These are phyloP conservation scores for Tympanopsis confertula DNA, from an alignment of 2,329 filamentous ascomycete species.

Conservation along the genomic window DNA sequence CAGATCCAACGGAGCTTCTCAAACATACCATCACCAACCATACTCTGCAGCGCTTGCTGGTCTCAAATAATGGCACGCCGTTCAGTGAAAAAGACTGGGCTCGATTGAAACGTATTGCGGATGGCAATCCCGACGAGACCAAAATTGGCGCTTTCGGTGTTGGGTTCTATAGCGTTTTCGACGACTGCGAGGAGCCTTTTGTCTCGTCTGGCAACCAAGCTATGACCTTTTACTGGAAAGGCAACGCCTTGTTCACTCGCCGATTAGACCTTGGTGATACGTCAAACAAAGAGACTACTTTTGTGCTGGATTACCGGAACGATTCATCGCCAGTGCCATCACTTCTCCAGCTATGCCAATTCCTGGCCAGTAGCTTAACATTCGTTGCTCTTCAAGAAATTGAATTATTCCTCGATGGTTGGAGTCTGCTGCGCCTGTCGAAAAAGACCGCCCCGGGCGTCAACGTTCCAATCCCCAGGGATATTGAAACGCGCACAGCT, in stretches of 20 bases:
- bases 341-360: slow-evolving; percentile 55
- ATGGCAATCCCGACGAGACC: slow-evolving; percentile 67
- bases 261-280: slow-evolving; percentile 43
- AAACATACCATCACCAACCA: slow-evolving; percentile 57
- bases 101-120: slow-evolving; percentile 63
- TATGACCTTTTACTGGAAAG: slow-evolving; percentile 73
- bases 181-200: slow-evolving; percentile 66
- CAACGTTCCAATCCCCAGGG: slow-evolving; percentile 44
- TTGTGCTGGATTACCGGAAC: slow-evolving; percentile 62
- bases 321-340: slow-evolving; percentile 54
- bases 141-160: slow-evolving; percentile 71
- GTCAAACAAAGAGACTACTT: slow-evolving; percentile 48
- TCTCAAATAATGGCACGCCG: slow-evolving; percentile 57
- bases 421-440: slow-evolving; percentile 46
- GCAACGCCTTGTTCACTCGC: slow-evolving; percentile 60
- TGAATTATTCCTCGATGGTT: slow-evolving; percentile 57
- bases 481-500: slow-evolving; percentile 52
- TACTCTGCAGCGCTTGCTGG: slow-evolving; percentile 52
- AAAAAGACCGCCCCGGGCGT: slow-evolving; percentile 57
- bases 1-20: slow-evolving; percentile 40
- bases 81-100: slow-evolving; percentile 63
- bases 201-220: slow-evolving; percentile 60
- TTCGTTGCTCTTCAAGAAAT: slow-evolving; percentile 59
- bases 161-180: slow-evolving; percentile 67
- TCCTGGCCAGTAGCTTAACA: slow-evolving; percentile 61